Conservation (phyloP, 352 stramenopile species). For the Phytophthora ramorum region DNA sequence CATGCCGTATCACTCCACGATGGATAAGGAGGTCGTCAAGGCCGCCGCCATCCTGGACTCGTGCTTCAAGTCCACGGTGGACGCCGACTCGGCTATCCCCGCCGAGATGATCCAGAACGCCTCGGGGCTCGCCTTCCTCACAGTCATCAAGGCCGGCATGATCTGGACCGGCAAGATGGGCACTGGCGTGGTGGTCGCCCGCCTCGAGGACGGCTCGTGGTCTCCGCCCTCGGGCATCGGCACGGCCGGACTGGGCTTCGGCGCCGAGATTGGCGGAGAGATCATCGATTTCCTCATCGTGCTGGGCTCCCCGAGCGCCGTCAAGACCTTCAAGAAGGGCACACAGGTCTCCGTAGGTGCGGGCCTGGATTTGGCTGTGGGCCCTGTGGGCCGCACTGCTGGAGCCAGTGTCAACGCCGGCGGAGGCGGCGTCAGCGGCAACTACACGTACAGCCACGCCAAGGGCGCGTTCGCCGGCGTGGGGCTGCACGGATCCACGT, state of each 20-base stretch:
- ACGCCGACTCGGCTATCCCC: constrained; percentile 79
- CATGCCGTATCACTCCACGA: constrained; percentile 86
- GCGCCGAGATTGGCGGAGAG: constrained; percentile 84
- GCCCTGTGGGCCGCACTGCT: constrained; percentile 70
- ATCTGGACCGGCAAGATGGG: constrained; percentile 88
- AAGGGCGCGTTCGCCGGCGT: constrained; percentile 85
- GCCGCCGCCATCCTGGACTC: constrained; percentile 84
- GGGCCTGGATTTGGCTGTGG: constrained; percentile 77
- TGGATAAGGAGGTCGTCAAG: constrained; percentile 90
- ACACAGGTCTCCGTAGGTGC: constrained; percentile 85
- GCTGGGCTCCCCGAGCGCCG: constrained; percentile 68
- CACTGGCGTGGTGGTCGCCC: constrained; percentile 81
- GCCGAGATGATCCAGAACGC: constrained; percentile 84
- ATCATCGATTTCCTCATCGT: constrained; percentile 93
- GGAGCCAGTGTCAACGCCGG: constrained; percentile 81
- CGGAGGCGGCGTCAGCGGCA: constrained; percentile 78
- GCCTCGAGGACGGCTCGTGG: constrained; percentile 85
- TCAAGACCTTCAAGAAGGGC: constrained; percentile 87
- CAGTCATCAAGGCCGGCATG: constrained; percentile 85
- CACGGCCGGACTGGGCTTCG: constrained; percentile 83
- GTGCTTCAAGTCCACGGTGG: constrained; percentile 80
- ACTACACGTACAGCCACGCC: constrained; percentile 89
- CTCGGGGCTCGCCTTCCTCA: constrained; percentile 83
- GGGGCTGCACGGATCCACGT: constrained; percentile 83
- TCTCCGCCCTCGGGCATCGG: constrained; percentile 85